phyloP scores from a whole-genome alignment of 2,329 filamentous ascomycete species.

The Penicillium italicum region DNA sequence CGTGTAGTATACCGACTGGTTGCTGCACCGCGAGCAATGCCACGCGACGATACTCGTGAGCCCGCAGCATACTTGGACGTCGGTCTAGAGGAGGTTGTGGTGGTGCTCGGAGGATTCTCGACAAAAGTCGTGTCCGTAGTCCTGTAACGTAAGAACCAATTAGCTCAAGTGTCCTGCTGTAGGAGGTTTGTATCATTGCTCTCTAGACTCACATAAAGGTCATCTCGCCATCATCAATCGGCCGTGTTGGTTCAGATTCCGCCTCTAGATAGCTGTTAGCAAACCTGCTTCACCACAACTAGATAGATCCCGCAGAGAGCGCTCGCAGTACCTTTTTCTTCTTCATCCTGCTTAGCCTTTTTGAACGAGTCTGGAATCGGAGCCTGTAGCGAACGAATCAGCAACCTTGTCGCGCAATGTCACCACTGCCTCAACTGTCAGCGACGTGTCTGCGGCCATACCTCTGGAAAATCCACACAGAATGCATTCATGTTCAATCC shows the following conservation, averaged over 20 bases:
- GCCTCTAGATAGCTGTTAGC: conserved; percentile 30
- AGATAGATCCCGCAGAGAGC: not conserved
- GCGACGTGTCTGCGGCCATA: conserved; percentile 34
- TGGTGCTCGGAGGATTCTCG: conserved; percentile 65
- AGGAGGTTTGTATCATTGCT: not conserved
- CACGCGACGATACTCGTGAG: conserved; percentile 26
- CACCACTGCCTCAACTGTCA: not conserved
- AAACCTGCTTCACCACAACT: not conserved
- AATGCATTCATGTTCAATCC: conserved; percentile 99
- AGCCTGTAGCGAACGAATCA: conserved; percentile 51
- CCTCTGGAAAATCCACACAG: conserved; percentile 96
- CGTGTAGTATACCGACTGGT: conserved; percentile 37
- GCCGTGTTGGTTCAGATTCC: conserved; percentile 31
- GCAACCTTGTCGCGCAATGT: not conserved
- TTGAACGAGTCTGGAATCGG: conserved; percentile 81
- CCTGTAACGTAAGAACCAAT: conserved; percentile 45
- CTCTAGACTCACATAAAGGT: conserved; percentile 71
- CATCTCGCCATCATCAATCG: conserved; percentile 60
- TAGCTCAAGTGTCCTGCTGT: not conserved
- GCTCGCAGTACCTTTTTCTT: conserved; percentile 44
- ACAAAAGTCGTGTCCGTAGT: conserved; percentile 90
- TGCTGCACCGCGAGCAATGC: conserved; percentile 23
- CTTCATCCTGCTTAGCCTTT: conserved; percentile 56
- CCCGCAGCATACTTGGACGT: conserved; percentile 31
- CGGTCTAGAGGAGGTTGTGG: conserved; percentile 45